Evolutionary conservation across 257 asterid genomes (phyloP).

Genomic region (Cynanchum wilfordii): DNA sequence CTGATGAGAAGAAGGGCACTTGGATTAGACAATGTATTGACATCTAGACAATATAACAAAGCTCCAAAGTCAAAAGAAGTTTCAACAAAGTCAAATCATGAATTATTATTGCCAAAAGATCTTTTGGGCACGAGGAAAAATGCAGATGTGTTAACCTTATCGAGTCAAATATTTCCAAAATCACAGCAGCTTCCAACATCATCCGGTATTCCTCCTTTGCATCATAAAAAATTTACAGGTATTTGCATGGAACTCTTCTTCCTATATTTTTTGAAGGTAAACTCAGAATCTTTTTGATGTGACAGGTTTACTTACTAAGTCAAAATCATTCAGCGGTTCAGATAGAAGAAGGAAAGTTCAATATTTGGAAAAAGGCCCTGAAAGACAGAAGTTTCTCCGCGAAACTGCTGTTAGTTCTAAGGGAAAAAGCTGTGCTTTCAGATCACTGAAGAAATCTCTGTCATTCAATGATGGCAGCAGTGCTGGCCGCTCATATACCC

Average conservation of each 20-base stretch:
- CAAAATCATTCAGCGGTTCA: slow-evolving; percentile 16
- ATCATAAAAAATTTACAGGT: background rate
- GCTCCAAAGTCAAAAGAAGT: slow-evolving; percentile 2
- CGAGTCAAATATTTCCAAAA: slow-evolving; percentile 5
- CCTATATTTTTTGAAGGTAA: background rate
- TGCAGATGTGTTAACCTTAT: background rate
- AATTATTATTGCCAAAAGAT: background rate
- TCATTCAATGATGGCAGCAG: slow-evolving; percentile 14
- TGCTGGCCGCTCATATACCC: slow-evolving; percentile 1
- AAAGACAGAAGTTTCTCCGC: background rate
- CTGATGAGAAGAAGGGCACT: slow-evolving; percentile 1
- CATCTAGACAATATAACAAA: slow-evolving; percentile 6
- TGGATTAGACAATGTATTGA: background rate
- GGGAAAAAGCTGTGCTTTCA: slow-evolving; percentile 1
- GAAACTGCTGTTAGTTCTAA: background rate
- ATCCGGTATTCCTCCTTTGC: slow-evolving; percentile 5
- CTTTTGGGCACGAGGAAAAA: slow-evolving; percentile 3
- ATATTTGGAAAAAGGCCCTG: slow-evolving; percentile 7
- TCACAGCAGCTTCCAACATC: background rate
- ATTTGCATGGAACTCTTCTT: background rate
- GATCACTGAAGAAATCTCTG: slow-evolving; percentile 13
- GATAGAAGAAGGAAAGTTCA: slow-evolving; percentile 12
- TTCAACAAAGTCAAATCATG: background rate
- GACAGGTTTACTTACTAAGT: slow-evolving; percentile 15
- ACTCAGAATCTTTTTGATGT: background rate